Evolutionary conservation across 306 rosid genomes (phyloP).

Genomic region (Medicago ruthenica): DNA sequence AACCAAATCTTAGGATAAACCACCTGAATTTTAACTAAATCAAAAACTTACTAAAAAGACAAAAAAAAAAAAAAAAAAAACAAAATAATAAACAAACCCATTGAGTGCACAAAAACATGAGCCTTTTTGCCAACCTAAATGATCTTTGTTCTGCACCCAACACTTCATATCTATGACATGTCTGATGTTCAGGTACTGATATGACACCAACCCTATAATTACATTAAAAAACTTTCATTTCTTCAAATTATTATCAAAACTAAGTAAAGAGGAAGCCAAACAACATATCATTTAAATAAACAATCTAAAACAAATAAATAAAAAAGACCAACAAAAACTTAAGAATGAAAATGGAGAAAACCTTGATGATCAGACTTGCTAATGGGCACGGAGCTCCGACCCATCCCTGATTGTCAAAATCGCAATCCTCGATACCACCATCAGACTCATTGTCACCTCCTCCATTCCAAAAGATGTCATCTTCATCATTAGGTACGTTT

Average conservation of each 20-base stretch:
- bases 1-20: background rate
- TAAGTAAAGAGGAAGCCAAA: background rate
- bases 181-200: no score
- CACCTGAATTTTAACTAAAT: background rate
- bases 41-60: no score
- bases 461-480: conserved; percentile 31
- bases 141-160: conserved; percentile 79
- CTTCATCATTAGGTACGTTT: conserved; percentile 48
- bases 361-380: conserved; percentile 58
- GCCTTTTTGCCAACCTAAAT: conserved; percentile 65
- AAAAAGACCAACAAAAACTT: background rate
- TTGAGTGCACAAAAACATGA: conserved; percentile 97
- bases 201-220: no score
- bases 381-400: conserved; percentile 78
- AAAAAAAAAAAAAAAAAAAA: background rate
- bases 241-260: no score
- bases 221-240: no score
- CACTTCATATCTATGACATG: background rate
- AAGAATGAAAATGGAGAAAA: background rate
- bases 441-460: conserved; percentile 52
- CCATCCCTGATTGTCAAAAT: conserved; percentile 95
- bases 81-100: conserved; percentile 79
- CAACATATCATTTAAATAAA: background rate
- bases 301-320: no score
- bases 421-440: conserved; percentile 74